phyloP scores from a whole-genome alignment of 1,284 basidiomycete genomes.

The Ustilago curta region DNA sequence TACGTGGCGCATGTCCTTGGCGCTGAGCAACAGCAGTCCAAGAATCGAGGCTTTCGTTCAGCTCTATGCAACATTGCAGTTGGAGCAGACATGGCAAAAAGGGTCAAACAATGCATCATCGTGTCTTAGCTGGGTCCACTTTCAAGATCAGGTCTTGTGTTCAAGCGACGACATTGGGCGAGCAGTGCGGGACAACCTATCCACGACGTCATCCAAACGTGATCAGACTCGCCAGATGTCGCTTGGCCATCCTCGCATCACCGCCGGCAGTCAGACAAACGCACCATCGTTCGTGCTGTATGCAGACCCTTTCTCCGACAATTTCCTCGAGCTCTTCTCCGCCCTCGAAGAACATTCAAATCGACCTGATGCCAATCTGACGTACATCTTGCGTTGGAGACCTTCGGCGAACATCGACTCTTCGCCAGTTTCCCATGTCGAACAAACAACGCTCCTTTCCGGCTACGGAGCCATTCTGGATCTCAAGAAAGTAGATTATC shows the following conservation, averaged over 20 bases:
- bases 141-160: slow-evolving; percentile 50
- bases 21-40: slow-evolving; percentile 56
- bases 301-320: slow-evolving; percentile 59
- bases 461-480: slow-evolving; percentile 93
- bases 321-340: slow-evolving; percentile 53
- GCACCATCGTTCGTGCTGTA: slow-evolving; percentile 49
- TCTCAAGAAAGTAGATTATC: slow-evolving; percentile 96
- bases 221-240: slow-evolving; percentile 48
- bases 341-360: slow-evolving; percentile 33
- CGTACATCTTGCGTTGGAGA: slow-evolving; percentile 68
- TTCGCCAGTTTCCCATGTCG: background rate
- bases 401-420: slow-evolving; percentile 23
- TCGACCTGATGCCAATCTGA: slow-evolving; percentile 13
- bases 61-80: slow-evolving; percentile 41
- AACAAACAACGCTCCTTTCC: slow-evolving; percentile 72
- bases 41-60: slow-evolving; percentile 63
- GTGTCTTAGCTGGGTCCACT: slow-evolving; percentile 60
- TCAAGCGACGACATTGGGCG: slow-evolving; percentile 34
- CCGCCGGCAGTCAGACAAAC: background rate
- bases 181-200: slow-evolving; percentile 22
- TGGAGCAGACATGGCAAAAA: slow-evolving; percentile 66
- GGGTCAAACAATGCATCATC: slow-evolving; percentile 53
- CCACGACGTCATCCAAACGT: slow-evolving; percentile 12
- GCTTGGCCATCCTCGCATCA: slow-evolving; percentile 49
- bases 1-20: slow-evolving; percentile 53